Evolutionary conservation across 1,284 basidiomycete species (phyloP).

Genomic region (Irpex sp.): DNA sequence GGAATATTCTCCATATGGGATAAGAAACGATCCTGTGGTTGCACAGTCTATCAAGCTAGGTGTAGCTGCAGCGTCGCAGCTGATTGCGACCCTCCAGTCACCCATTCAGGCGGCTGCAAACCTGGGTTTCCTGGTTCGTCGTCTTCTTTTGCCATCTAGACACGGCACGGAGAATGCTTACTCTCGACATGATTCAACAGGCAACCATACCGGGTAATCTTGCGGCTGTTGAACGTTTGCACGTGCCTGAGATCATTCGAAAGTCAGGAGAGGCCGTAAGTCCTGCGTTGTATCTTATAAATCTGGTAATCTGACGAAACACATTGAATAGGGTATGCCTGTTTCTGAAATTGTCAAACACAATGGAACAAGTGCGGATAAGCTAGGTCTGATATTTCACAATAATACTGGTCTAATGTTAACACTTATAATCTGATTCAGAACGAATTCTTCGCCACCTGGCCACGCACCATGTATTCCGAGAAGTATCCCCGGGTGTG

Average conservation of each 20-base stretch:
- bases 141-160: background rate
- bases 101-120: background rate
- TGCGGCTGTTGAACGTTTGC: background rate
- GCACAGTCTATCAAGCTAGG: background rate
- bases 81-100: conserved; percentile 3
- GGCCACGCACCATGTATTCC: background rate
- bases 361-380: conserved; percentile 24
- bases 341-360: conserved; percentile 30
- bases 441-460: background rate
- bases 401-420: background rate
- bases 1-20: conserved; percentile 1
- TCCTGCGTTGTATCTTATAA: background rate
- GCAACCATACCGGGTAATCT: conserved; percentile 8
- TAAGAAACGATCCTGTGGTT: conserved; percentile 4
- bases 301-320: background rate
- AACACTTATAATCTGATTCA: background rate
- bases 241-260: conserved; percentile 32
- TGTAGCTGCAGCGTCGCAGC: conserved; percentile 8
- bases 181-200: background rate
- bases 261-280: conserved; percentile 30
- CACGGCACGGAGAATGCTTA: background rate
- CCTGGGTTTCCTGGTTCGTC: background rate
- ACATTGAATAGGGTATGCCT: conserved; percentile 25
- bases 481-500: background rate
- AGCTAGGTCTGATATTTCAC: conserved; percentile 24